Evolutionary conservation across 2,329 filamentous ascomycete genomes (phyloP), one percentile per base, ranked within the genome.

Genomic region (Paecilomyces fulvus): DNA sequence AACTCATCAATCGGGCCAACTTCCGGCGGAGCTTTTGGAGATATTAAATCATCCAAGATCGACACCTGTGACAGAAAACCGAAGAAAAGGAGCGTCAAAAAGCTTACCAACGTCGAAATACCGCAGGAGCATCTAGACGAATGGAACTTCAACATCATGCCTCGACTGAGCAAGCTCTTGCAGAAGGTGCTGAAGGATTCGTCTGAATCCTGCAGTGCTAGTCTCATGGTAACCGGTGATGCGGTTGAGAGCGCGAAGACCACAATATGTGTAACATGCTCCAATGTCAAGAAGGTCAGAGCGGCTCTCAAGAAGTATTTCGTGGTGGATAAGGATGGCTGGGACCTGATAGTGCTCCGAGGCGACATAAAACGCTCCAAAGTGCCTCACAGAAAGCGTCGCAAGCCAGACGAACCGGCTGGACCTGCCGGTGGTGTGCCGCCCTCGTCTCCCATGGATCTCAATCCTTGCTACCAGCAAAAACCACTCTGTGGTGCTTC

Each of bases 401-500:
- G 68, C 60, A 70, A 65, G 59, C 71, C 72, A 2, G 69, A 70
- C 20, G 25, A 28, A 28, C 69, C 66, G 51, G 62, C 68, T 17
- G 64, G 64, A 3, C 64, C 65, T 3, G 61, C 60, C 21, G 63
- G 63, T 28, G 60, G 67, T 30, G 61, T 64, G 43, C 63, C 64
- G 17, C 63, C 65, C 4, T 66, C 66, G 56, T 58, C 62, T 23
- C 67, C 67, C 50, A 61, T 65, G 30, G 66, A 74, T 53, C 61
- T 73, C 63, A 96, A 95, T 65, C 84, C 85, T 0, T 85, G 84
- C 58, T 92, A 90, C 67, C 92, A 97, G 70, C 79, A 86, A 63
- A 81, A 82, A 21, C 92, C 92, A 0, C 74, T 83, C 0, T 96
- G 92, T 63, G 92, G 92, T 1, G 92, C 92, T 7, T 96, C 91